Evolutionary conservation across 768 basidiomycete species (phyloP), one percentile per base, ranked within the genome.

Genomic region (Collybiopsis luxurians): DNA sequence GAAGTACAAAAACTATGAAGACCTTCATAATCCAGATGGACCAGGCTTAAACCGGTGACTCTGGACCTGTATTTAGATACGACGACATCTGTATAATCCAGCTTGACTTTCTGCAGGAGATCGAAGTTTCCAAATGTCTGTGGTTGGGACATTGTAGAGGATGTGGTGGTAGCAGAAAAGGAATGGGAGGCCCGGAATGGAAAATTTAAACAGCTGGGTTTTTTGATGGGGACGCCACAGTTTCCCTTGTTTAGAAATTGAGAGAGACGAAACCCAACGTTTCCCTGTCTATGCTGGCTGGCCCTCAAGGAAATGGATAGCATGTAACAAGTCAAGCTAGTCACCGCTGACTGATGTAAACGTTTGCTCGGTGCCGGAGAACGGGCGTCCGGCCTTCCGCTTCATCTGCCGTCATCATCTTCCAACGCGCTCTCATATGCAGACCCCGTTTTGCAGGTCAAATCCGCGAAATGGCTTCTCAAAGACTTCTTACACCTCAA

Each of bases 1-100:
- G 27, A 56, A 42, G n/a, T n/a, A n/a, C 26, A 43, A 57, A 53
- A 38, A 24, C 43, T 12, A 49, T 40, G 63, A 76, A 62, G 62
- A 88, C 92, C 92, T 67, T 95, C 87, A 68, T 95, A 93, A 69
- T 94, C 90, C 17, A 96, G 79, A 73, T 97, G 91, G 31, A 97
- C 90, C 15, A 98, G 82, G 24, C 83, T 90, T 57, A 98, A 73
- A n/a, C 95, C 95, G 28, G 92, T 93, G 49, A 82, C 80, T 59
- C 89, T 80, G 62, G 92, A 95, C 65, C 82, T 81, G 92, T 93
- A 97, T 72, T 94, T 96, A 9, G 90, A 90, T 43, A 96, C 78
- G 17, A 77, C 77, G 40, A 95, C 84, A 58, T 94, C 91, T 10
- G 88, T 86, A 61, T 85, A 93, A 61, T 87, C 86, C 44, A 95